phyloP scores from a whole-genome alignment of 2,329 filamentous ascomycete genomes.

The Nothomitra cinnamomea region DNA sequence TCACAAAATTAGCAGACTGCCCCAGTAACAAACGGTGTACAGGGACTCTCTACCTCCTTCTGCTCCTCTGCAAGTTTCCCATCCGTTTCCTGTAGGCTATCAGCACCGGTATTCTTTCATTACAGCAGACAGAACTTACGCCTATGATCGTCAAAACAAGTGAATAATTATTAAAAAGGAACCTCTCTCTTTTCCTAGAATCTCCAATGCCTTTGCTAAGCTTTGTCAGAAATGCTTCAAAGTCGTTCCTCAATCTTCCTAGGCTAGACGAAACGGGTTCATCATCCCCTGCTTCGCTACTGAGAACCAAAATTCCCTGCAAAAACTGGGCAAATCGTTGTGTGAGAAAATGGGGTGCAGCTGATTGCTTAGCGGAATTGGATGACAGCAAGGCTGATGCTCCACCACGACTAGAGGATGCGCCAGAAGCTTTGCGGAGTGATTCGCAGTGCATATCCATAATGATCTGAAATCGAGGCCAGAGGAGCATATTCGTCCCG shows the following conservation, averaged over 20 bases:
- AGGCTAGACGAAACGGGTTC: conserved; percentile 79
- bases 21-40: background rate
- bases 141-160: conserved; percentile 85
- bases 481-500: conserved; percentile 85
- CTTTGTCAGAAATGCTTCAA: conserved; percentile 67
- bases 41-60: conserved; percentile 27
- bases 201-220: conserved; percentile 62
- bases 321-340: conserved; percentile 92
- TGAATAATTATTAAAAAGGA: conserved; percentile 92
- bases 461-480: conserved; percentile 85
- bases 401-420: conserved; percentile 28
- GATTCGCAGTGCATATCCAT: conserved; percentile 91
- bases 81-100: conserved; percentile 23
- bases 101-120: conserved; percentile 7
- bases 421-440: conserved; percentile 41
- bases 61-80: conserved; percentile 40
- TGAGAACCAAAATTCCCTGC: conserved; percentile 67
- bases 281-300: conserved; percentile 81
- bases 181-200: conserved; percentile 64
- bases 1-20: background rate
- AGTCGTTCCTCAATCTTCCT: conserved; percentile 57
- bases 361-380: conserved; percentile 45
- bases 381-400: conserved; percentile 35
- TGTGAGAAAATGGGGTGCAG: conserved; percentile 78
- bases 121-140: conserved; percentile 22